Base-by-base conservation (phyloP, 352 stramenopile genomes). In the Pythium monospermum region DNA sequence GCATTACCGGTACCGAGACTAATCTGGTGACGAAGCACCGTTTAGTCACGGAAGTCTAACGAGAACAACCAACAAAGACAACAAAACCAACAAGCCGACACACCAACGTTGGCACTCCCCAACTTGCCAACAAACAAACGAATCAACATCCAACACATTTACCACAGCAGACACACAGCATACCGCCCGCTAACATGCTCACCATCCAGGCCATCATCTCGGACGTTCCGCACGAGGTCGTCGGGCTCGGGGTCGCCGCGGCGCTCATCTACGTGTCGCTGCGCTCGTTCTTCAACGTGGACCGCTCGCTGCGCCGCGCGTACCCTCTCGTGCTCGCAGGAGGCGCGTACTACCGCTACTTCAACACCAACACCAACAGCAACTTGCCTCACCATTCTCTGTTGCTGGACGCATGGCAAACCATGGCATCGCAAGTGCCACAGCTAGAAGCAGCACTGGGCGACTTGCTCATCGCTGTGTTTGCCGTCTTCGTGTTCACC, bases 201-300 rank as follows among this genome's bases (percentile, higher is more conserved):
- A 60, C 33, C 37, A 60, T 81, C 53, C 38, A 59, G 19, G 47
- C 53, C 8, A 61, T 74, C 28, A 26, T 64, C 0, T 46, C 62
- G 4, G 36, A 54, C 11, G 59, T 77, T 21, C 48, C 58, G 0
- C 60, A 70, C 39, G 62, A 79, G 43, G 47, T 59, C 40, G 18
- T 76, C 10, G 57, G 50, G 11, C 47, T 61, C 42, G 76, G 65
- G 46, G 58, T 55, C 8, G 58, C 78, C n/a, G 72, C 57, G 6
- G 56, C 62, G 7, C 53, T 71, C 18, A 38, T 84, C 21, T 90
- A 90, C 53, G 61, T 83, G 19, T 83, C 79, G 23, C 66, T 87
- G 22, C 76, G 79, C 40, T 53, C 62, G 16, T 51, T 90, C 49
- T 71, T 73, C 68, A 90, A 90, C 57, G 72, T 85, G 39, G 79